Evolutionary conservation across 2,329 filamentous ascomycete species (phyloP).

Genomic region (Stagonosporopsis tanaceti): DNA sequence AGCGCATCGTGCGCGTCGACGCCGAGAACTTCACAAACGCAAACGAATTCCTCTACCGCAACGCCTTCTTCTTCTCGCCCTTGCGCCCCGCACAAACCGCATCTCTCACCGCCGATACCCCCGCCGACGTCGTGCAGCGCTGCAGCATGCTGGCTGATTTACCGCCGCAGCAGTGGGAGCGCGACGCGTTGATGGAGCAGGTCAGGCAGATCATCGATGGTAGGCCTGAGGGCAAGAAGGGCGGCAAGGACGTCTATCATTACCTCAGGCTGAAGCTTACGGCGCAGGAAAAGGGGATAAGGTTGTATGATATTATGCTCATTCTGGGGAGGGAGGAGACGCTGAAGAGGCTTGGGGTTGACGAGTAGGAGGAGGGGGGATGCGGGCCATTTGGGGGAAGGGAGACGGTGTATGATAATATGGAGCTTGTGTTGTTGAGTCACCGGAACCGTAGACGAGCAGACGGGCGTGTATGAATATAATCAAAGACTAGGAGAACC

Average conservation of each 20-base stretch:
- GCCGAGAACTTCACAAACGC: conserved; percentile 66
- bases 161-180: conserved; percentile 32
- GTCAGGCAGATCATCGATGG: conserved; percentile 40
- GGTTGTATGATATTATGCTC: conserved; percentile 47
- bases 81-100: conserved; percentile 24
- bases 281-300: conserved; percentile 42
- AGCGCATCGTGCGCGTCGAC: conserved; percentile 61
- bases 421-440: too few relatives aligned
- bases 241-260: conserved; percentile 44
- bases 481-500: not conserved
- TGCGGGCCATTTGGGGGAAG: too few relatives aligned
- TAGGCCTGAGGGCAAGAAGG: conserved; percentile 32
- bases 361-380: not conserved
- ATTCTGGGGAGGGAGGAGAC: conserved; percentile 45
- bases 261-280: conserved; percentile 44
- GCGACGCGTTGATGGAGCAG: conserved; percentile 35
- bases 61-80: conserved; percentile 65
- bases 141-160: conserved; percentile 29
- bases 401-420: too few relatives aligned
- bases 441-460: not conserved
- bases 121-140: conserved; percentile 29
- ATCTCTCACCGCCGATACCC: not conserved
- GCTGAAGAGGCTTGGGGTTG: conserved; percentile 35
- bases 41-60: conserved; percentile 62
- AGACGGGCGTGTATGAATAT: not conserved